Base-by-base conservation (phyloP, 176 grass and related monocot genomes). In the Secale cereale region DNA sequence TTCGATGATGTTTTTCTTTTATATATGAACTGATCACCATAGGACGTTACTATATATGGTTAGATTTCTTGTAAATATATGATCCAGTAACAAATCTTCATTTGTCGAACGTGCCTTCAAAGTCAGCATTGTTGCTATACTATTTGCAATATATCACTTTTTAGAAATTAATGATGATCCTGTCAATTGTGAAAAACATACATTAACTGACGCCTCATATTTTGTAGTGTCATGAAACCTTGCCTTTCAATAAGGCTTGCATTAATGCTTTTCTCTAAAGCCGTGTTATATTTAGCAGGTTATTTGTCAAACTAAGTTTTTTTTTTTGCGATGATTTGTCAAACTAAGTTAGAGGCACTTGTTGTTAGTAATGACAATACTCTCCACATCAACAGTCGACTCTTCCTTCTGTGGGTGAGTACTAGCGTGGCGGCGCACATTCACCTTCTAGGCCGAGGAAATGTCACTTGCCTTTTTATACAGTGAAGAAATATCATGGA, bases 41-140 rank as follows among this genome's bases (percentile, higher is more conserved):
- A 68, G 5, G 22, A 60, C 54, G 62, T 59, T 82, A 41, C 40
- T 3, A 41, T 41, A 41, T 78, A 50, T 86, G 32, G 74, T 88
- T 20, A 79, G 30, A 30, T 85, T 88, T 85, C 71, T 78, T 41
- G 87, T 75, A 89, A 94, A 41, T 90, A 28, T 73, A 97, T 90
- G 95, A 97, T 88, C 92, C 92, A 57, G 90, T 97, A 82, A 97
- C 95, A 54, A 71, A 86, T 91, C 95, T 97, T 90, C 95, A 90
- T 40, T 60, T 90, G 79, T 91, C 77, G 88, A 85, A 94, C 65
- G 26, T 86, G 67, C 81, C 80, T 39, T 45, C 60, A 81, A 74
- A 90, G 43, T 91, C 95, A 3, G 87, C 92, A 69, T 76, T 91
- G 22, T 84, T 98, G 56, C 79, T 98, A 88, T 94, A 90, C 88